Base-by-base conservation (phyloP, 495 filamentous ascomycete genomes). In the Xylaria telfairii region DNA sequence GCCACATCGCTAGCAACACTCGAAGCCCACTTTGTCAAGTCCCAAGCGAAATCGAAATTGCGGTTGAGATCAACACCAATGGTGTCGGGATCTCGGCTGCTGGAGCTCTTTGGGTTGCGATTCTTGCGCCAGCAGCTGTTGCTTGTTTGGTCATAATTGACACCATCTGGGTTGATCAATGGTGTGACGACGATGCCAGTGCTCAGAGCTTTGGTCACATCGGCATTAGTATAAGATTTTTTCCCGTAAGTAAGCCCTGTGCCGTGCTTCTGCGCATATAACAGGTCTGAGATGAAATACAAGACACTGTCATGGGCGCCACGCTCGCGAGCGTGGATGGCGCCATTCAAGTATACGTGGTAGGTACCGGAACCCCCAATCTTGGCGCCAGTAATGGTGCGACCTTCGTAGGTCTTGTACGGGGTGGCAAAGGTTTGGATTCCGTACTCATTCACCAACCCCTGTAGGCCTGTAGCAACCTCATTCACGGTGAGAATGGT, bases 51-150 rank as follows among this genome's bases (percentile, higher is more conserved):
- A 46, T 81, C 77, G 39, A 80, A 81, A 71, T 83, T 83, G 62
- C 81, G 76, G 76, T 83, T 82, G 21, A 83, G 71, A 57, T 83
- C 81, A 59, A 82, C 71, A 41, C 80, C 81, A 32, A 79, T 47
- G 4, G 76, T 72, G 9, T 68, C 46, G 13, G 70, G 64, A 42
- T 62, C 37, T 17, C 54, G 39, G 17, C 60, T 47, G 12, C 57
- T 60, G 39, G 70, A 63, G 15, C 72, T 69, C 19, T 68, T 66
- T 17, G 75, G 72, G 73, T 81, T 82, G 62, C 81, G 79, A 71
- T 83, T 83, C 78, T 83, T 83, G 57, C 81, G 76, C 81, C 81
- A 83, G 73, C 77, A 80, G 30, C 59, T 71, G 68, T 76, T 72
- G 47, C 72, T 74, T 26, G 71, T 57, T 60, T 81, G 79, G 72